Conservation (phyloP, 495 filamentous ascomycete species). For the Lindgomyces ingoldianus region DNA sequence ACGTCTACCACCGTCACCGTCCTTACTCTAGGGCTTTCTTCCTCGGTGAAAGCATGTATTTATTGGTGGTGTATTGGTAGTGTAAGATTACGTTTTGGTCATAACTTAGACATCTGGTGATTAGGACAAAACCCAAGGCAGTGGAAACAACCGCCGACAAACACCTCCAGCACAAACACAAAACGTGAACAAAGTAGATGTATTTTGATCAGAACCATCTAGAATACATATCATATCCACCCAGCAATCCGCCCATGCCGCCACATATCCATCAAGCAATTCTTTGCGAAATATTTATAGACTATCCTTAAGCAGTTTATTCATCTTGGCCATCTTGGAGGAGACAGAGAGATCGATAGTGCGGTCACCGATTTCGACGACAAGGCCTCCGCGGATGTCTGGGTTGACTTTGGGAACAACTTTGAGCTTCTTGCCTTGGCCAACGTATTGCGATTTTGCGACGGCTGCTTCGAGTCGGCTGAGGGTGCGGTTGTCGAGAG, state of each 20-base stretch:
- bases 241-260: not conserved
- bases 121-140: too few species aligned
- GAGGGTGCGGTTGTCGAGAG: constrained; percentile 83
- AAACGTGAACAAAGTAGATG: constrained; percentile 26
- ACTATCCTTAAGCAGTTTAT: constrained; percentile 95
- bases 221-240: constrained; percentile 28
- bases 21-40: too few species aligned
- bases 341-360: constrained; percentile 97
- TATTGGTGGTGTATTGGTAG: too few species aligned
- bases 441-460: constrained; percentile 82
- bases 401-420: constrained; percentile 92
- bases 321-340: constrained; percentile 92
- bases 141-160: too few species aligned
- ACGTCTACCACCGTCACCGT: too few species aligned
- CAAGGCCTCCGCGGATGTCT: constrained; percentile 87
- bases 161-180: not conserved
- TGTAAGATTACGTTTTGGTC: too few species aligned
- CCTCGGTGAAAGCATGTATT: too few species aligned
- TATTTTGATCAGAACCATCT: constrained; percentile 22
- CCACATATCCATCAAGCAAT: not conserved
- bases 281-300: constrained; percentile 79
- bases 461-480: constrained; percentile 82
- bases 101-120: too few species aligned
- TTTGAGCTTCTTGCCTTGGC: constrained; percentile 95
- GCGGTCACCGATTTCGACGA: constrained; percentile 96